A percentile compares a stretch with the other conserved stretches of the same genome.
Conservation (phyloP, 2,329 filamentous ascomycete species). For the Xylariaceae sp. region DNA sequence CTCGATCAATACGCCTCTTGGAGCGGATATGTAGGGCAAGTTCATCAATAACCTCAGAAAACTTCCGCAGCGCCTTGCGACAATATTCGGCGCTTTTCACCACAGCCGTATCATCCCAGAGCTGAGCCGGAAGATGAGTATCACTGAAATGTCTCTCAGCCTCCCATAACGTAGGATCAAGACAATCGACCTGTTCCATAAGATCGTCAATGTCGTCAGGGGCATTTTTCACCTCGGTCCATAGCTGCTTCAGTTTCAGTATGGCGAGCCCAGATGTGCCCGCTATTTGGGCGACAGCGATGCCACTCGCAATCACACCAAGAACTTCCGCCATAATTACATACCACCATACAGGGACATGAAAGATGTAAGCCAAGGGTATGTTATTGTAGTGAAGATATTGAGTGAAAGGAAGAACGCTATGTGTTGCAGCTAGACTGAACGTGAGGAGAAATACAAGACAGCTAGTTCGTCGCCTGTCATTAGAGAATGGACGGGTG, state of each 20-base stretch:
- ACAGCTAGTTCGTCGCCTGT: no score
- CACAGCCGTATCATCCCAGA: conserved; percentile 21
- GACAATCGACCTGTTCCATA: conserved; percentile 34
- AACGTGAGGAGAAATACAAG: no score
- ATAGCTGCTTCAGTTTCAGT: conserved; percentile 32
- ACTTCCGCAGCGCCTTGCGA: background rate
- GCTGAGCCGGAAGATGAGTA: background rate
- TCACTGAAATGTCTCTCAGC: conserved; percentile 17
- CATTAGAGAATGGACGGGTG: no score
- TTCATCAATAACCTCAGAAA: background rate
- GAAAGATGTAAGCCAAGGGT: no score
- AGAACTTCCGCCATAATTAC: conserved; percentile 38
- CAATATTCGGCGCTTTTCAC: conserved; percentile 24
- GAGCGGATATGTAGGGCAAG: background rate
- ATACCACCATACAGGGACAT: no score
- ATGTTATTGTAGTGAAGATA: no score
- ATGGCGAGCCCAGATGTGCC: no score
- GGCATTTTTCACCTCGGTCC: conserved; percentile 33
- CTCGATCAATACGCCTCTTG: background rate
- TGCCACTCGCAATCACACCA: conserved; percentile 30
- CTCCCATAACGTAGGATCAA: conserved; percentile 31
- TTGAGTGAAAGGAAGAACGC: no score
- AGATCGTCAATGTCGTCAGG: conserved; percentile 32
- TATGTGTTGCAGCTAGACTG: no score
- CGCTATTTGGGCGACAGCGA: conserved; percentile 31